Conservation (phyloP, 2,329 filamentous ascomycete genomes). For the Cordyceps tenuipes region DNA sequence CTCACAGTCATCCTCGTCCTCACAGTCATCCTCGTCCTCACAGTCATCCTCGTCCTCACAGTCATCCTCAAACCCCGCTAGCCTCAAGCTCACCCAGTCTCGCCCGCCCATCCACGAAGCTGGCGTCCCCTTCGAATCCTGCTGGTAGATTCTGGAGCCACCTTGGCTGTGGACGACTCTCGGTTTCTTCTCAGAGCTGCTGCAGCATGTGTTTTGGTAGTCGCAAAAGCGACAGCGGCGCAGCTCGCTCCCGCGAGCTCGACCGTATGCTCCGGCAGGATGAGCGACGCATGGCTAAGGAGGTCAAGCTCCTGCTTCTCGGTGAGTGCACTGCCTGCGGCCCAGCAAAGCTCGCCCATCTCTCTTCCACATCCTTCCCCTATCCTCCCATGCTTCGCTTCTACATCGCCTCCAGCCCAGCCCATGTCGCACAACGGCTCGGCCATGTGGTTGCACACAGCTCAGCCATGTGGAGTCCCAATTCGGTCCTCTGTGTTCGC, state of each 20-base stretch:
- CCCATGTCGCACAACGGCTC: slow-evolving; percentile 13
- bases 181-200: neutral
- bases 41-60: too few species aligned
- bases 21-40: too few species aligned
- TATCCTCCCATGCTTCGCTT: slow-evolving; percentile 1
- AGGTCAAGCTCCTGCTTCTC: slow-evolving; percentile 88
- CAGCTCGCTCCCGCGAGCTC: slow-evolving; percentile 62
- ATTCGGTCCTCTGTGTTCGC: neutral
- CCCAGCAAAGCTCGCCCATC: neutral
- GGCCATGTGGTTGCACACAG: neutral
- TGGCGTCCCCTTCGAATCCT: neutral
- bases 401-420: neutral
- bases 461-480: neutral
- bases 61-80: neutral
- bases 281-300: slow-evolving; percentile 75
- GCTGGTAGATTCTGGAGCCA: slow-evolving; percentile 1
- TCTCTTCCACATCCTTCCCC: neutral
- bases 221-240: slow-evolving; percentile 42
- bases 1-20: neutral
- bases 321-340: slow-evolving; percentile 46
- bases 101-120: neutral
- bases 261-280: slow-evolving; percentile 80
- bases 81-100: neutral
- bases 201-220: slow-evolving; percentile 56
- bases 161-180: neutral